Evolutionary conservation across 2,329 filamentous ascomycete species (phyloP).

Genomic region (Trichoderma gracile): DNA sequence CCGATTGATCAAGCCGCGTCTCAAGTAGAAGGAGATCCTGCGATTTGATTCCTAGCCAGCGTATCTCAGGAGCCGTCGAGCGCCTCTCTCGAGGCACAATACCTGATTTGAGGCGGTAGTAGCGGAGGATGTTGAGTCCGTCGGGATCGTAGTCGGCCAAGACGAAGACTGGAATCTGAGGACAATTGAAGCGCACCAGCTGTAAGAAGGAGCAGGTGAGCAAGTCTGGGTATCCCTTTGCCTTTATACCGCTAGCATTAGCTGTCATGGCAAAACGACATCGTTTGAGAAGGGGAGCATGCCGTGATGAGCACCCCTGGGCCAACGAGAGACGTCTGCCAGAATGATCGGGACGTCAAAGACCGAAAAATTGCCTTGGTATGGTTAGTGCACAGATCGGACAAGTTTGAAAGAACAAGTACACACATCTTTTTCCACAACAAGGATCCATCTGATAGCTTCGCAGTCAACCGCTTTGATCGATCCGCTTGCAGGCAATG

Average conservation of each 20-base stretch:
- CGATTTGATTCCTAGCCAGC: slow-evolving; percentile 64
- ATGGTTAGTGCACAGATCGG: slow-evolving; percentile 25
- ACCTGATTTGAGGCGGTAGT: slow-evolving; percentile 71
- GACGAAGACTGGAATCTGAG: slow-evolving; percentile 58
- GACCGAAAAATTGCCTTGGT: slow-evolving; percentile 72
- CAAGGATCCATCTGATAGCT: slow-evolving; percentile 62
- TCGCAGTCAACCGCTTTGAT: slow-evolving; percentile 54
- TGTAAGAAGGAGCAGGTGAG: slow-evolving; percentile 66
- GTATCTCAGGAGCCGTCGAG: slow-evolving; percentile 51
- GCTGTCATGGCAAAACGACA: not conserved
- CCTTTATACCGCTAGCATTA: slow-evolving; percentile 47
- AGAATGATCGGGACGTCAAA: slow-evolving; percentile 59
- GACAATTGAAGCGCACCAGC: slow-evolving; percentile 49
- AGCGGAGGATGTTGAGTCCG: slow-evolving; percentile 70
- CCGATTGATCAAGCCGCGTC: not conserved
- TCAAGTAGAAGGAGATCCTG: slow-evolving; percentile 40
- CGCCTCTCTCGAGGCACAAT: slow-evolving; percentile 60
- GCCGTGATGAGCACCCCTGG: slow-evolving; percentile 71
- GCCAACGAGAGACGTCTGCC: slow-evolving; percentile 49
- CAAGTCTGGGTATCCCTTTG: slow-evolving; percentile 80
- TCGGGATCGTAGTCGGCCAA: slow-evolving; percentile 77
- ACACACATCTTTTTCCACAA: slow-evolving; percentile 76
- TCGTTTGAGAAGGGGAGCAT: slow-evolving; percentile 27
- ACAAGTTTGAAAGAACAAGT: too few relatives aligned
- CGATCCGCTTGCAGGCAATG: slow-evolving; percentile 58